These are phyloP conservation scores for Haplosporangium sp. DNA, from an alignment of 371 early-diverging fungal genomes.

Conservation along the genomic window DNA sequence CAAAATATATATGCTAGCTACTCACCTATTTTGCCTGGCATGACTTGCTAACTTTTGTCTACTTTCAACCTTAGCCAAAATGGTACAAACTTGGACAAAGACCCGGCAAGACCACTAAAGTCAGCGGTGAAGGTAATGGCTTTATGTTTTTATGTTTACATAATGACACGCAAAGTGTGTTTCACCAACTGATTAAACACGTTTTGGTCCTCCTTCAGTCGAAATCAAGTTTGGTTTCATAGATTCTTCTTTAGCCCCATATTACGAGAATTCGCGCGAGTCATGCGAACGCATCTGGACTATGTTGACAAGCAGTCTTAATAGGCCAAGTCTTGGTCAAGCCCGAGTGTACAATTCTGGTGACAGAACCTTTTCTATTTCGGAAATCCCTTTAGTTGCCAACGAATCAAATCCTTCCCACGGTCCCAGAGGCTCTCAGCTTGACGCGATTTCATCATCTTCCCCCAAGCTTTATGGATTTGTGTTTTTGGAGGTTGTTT, in stretches of 20 bases:
- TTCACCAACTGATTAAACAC: not conserved
- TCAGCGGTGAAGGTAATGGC: conserved; percentile 45
- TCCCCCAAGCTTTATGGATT: conserved; percentile 63
- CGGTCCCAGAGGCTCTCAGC: conserved; percentile 16
- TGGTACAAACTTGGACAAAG: conserved; percentile 37
- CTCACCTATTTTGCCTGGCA: too few relatives aligned
- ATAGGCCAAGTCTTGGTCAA: conserved; percentile 41
- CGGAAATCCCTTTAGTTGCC: conserved; percentile 46
- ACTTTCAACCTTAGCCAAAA: too few relatives aligned
- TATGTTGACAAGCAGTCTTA: conserved; percentile 23
- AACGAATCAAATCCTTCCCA: conserved; percentile 16
- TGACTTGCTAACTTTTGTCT: too few relatives aligned
- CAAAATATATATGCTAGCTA: too few relatives aligned
- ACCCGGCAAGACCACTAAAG: conserved; percentile 35
- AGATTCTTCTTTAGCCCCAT: conserved; percentile 29
- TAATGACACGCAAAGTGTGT: not conserved
- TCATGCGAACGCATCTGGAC: conserved; percentile 32
- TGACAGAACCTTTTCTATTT: conserved; percentile 16
- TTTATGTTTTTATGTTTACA: not conserved
- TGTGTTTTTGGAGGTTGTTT: conserved; percentile 72
- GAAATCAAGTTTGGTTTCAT: conserved; percentile 52
- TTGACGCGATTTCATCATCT: conserved; percentile 35
- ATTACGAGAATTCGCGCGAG: conserved; percentile 11
- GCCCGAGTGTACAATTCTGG: conserved; percentile 19
- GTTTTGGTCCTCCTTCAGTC: conserved; percentile 15